These are phyloP conservation scores for Astragalus membranaceus DNA, from an alignment of 306 rosid genomes.

Conservation along the genomic window DNA sequence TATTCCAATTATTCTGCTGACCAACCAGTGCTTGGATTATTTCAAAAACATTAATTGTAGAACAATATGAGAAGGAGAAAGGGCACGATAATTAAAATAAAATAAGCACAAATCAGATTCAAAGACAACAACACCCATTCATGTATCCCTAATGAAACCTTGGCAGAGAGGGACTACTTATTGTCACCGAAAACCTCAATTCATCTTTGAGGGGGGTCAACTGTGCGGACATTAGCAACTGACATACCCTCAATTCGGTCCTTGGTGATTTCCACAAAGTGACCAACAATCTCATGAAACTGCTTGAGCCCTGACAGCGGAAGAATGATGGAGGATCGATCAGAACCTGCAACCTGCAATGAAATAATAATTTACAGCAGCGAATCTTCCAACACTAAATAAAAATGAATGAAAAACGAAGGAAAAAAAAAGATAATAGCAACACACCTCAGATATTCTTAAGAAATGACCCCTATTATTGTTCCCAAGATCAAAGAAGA, in stretches of 20 bases:
- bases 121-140: slow-evolving; percentile 47
- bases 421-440: neutral
- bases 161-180: slow-evolving; percentile 37
- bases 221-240: slow-evolving; percentile 87
- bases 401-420: neutral
- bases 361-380: slow-evolving; percentile 17
- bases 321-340: slow-evolving; percentile 96
- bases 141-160: slow-evolving; percentile 33
- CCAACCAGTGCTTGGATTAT: slow-evolving; percentile 64
- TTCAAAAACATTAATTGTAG: slow-evolving; percentile 51
- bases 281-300: slow-evolving; percentile 96
- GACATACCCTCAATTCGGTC: slow-evolving; percentile 93
- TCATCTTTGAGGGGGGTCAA: slow-evolving; percentile 93
- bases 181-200: slow-evolving; percentile 35
- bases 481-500: slow-evolving; percentile 96
- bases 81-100: slow-evolving; percentile 24
- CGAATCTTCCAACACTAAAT: slow-evolving; percentile 12
- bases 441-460: slow-evolving; percentile 91
- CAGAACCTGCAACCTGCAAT: slow-evolving; percentile 96
- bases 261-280: slow-evolving; percentile 97
- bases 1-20: slow-evolving; percentile 46
- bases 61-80: slow-evolving; percentile 32
- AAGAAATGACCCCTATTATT: slow-evolving; percentile 97
- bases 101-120: slow-evolving; percentile 32
- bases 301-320: slow-evolving; percentile 96